These are phyloP conservation scores for Mucor saturninus DNA, from an alignment of 371 early-diverging fungal species.

Conservation along the genomic window DNA sequence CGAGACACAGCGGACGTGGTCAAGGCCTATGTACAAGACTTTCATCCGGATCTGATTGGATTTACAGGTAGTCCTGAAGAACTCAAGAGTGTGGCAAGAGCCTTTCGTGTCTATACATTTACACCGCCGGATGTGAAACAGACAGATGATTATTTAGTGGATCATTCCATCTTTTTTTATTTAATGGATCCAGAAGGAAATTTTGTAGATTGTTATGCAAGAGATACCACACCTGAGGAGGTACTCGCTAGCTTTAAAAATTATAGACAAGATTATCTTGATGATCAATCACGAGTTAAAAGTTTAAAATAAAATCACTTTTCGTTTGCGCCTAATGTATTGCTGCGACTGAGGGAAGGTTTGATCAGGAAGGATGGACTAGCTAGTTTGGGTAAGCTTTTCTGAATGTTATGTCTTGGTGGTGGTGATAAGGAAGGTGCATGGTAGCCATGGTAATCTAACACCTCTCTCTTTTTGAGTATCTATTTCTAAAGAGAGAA, in stretches of 20 bases:
- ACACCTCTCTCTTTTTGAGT: too few relatives aligned
- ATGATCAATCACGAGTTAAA: conserved; percentile 34
- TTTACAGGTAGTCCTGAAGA: conserved; percentile 85
- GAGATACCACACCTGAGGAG: conserved; percentile 63
- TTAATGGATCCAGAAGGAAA: conserved; percentile 88
- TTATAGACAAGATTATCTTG: conserved; percentile 51
- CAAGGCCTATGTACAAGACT: conserved; percentile 83
- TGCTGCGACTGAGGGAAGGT: conserved; percentile 20
- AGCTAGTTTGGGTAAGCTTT: not conserved
- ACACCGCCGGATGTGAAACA: conserved; percentile 76
- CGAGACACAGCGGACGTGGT: conserved; percentile 85
- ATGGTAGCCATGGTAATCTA: not conserved
- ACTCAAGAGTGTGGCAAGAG: conserved; percentile 79
- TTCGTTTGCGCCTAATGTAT: conserved; percentile 10
- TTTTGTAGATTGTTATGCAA: conserved; percentile 88
- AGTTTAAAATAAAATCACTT: conserved; percentile 10
- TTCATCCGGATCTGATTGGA: conserved; percentile 89
- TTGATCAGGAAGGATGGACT: not conserved
- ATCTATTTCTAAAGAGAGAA: too few relatives aligned
- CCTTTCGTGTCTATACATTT: conserved; percentile 88
- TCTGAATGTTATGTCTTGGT: conserved; percentile 5
- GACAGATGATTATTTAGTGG: conserved; percentile 92
- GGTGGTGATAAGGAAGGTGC: conserved; percentile 15
- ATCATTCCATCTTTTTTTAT: conserved; percentile 96
- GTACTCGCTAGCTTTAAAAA: conserved; percentile 60